phyloP scores from a whole-genome alignment of 768 basidiomycete species.

The Coprinopsis marcescibilis region DNA sequence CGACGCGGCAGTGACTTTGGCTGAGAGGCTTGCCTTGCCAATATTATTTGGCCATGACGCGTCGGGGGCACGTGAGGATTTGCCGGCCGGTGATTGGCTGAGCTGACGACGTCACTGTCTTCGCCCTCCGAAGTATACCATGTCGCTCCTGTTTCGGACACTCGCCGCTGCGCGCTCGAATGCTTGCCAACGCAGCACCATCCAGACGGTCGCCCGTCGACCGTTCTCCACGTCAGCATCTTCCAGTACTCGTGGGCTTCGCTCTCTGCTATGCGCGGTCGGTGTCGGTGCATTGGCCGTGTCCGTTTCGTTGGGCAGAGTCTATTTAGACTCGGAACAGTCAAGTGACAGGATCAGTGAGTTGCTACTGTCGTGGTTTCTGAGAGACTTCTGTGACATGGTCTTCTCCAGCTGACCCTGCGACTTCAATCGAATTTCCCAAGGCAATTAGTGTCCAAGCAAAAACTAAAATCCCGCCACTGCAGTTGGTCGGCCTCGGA shows the following conservation, averaged over 20 bases:
- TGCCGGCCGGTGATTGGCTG: background rate
- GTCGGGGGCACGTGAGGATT: background rate
- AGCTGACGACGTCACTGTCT: background rate
- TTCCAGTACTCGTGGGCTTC: background rate
- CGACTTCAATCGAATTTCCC: slow-evolving; percentile 71
- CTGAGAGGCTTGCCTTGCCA: background rate
- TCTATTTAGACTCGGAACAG: too few species aligned
- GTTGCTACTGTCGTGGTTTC: too few species aligned
- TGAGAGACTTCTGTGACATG: too few species aligned
- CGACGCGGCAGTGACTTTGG: background rate
- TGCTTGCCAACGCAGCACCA: background rate
- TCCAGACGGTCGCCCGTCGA: background rate
- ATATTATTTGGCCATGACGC: background rate
- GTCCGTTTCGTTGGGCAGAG: too few species aligned
- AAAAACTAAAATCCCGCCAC: slow-evolving; percentile 52
- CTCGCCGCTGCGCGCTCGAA: slow-evolving; percentile 3
- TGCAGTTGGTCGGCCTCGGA: slow-evolving; percentile 77
- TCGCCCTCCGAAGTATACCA: background rate
- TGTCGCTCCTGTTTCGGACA: slow-evolving; percentile 5
- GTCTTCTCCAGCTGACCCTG: slow-evolving; percentile 62
- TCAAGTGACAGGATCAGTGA: too few species aligned
- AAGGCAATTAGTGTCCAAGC: slow-evolving; percentile 58
- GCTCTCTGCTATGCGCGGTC: slow-evolving; percentile 25
- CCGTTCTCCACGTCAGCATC: background rate
- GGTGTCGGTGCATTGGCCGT: slow-evolving; percentile 21